Base-by-base conservation (phyloP, 192 early-diverging fungal species). In the Gryganskiella cystojenkinii region DNA sequence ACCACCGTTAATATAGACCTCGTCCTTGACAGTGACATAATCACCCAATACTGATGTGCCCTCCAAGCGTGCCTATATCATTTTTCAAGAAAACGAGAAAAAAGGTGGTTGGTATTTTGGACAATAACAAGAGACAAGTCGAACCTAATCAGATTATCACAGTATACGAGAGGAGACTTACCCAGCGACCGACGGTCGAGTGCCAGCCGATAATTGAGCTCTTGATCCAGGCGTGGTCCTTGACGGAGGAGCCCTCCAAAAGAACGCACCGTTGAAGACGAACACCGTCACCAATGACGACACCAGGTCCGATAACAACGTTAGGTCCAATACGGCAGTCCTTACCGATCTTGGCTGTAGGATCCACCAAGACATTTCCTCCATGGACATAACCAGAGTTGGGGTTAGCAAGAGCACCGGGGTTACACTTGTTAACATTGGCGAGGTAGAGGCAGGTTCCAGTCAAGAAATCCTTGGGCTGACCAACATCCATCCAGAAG, bases 401-500 rank as follows among this genome's bases (percentile, higher is more conserved):
- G 31, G 91, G 85, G 59, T 90, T 85, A 27, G 88, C 88, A 33
- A 97, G 84, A 49, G 84, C 71, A 44, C 90, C 85, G 42, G 96
- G 95, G 45, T 84, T 82, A 69, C 85, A 86, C 85, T 96, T 92
- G 73, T 89, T 76, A 61, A 99, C 61, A 64, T 93, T 92, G 24
- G 88, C 80, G 54, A 99, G 90, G 81, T 98, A 99, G 55, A 99
- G 86, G 58, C 94, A 95, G 25, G 95, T 95, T 27, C 98, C 98
- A 4, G 92, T 95, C 74, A 99, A 86, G 81, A 92, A 99, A 82
- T 99, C 98, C 82, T 96, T 97, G 57, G 98, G 98, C 82, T 99
- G 98, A 40, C 98, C 98, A 62, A 99, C 97, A 80, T 99, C 98
- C 91, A 96, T 96, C 98, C 98, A 99, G 90, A 93, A 98, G 67